Base-by-base conservation (phyloP, 2,329 filamentous ascomycete species). In the Penicillium oxalicum region DNA sequence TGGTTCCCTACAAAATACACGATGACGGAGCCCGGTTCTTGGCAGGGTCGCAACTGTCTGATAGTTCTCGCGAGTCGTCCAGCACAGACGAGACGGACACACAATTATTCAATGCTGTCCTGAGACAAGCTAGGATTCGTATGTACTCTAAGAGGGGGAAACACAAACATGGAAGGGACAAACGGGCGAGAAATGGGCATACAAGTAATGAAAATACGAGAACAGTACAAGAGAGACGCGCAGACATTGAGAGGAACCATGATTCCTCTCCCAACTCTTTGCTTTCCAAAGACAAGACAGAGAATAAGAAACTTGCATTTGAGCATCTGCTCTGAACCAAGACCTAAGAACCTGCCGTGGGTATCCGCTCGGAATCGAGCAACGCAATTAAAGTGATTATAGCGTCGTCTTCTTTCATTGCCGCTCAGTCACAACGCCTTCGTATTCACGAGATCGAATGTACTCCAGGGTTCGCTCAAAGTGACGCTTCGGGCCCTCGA, bases 401-500 rank as follows among this genome's bases (percentile, higher is more conserved):
- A 34, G 12, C 9, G 29, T 37, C 40, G 13, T 38, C 2, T 13
- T 25, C 27, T 37, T 40, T 61, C 53, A 69, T 57, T 66, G 74
- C 58, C 81, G 80, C 56, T 86, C 80, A 47, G 88, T 80, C 50
- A 96, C 83, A 36, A 98, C 83, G 1, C 91, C 93, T 64, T 97
- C 93, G 63, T 95, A 97, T 61, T 95, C 90, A 64, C 94, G 82
- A 53, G 86, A 87, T 54, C 82, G 81, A 63, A 98, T 97, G 65
- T 96, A 95, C 53, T 96, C 91, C 61, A 98, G 75, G 4, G 93
- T 98, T 56, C 94, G 83, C 70, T 94, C 81, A 72, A 98, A 98
- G 71, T 98, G 93, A 64, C 88, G 89, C 68, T 86, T 87, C 54
- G 93, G 94, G 55, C 84, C 89, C 64, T 98, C 93, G 44, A 97